Evolutionary conservation across 306 rosid genomes (phyloP), one percentile per base, ranked within the genome.

Genomic region (Gynostemma pentaphyllum): DNA sequence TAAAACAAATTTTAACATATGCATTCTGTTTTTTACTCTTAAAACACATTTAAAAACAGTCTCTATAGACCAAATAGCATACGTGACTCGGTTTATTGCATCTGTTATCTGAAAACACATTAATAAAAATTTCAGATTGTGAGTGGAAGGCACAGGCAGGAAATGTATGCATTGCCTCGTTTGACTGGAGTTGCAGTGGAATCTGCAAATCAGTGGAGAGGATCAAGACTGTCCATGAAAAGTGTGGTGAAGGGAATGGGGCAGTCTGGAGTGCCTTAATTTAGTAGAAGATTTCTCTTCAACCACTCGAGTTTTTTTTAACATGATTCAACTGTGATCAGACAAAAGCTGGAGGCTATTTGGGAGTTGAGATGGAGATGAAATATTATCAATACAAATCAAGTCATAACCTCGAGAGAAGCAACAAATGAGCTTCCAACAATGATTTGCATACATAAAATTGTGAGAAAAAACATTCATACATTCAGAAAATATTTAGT

Each of bases 141-240:
- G 99, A 92, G 81, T 92, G 96, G 99, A 92, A 92, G 82, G 92
- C 97, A 2, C 89, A 84, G 39, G 99, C 99, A 9, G 99, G 97
- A 21, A 88, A 88, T 76, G 81, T 79, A 26, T 92, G 96, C 2
- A 81, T 84, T 61, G 99, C 99, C 0, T 92, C 99, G 1, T 92
- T 92, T 45, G 96, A 92, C 74, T 92, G 96, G 99, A 88, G 95
- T 76, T 92, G 99, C 75, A 92, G 99, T n/a, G 99, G 99, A 64
- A 88, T 92, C 82, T 92, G 99, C 84, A 88, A 92, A 65, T 92
- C 99, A 11, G 99, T 92, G 64, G 96, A 92, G 83, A 88, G 79
- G 79, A 92, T 92, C 66, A 92, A 92, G 72, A 72, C 32, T 70
- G 99, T 92, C 16, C 96, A 92, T 62, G 83, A 86, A n/a, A 92